Conservation (phyloP, 805 yeast species). For the Metschnikowia santaceciliae region DNA sequence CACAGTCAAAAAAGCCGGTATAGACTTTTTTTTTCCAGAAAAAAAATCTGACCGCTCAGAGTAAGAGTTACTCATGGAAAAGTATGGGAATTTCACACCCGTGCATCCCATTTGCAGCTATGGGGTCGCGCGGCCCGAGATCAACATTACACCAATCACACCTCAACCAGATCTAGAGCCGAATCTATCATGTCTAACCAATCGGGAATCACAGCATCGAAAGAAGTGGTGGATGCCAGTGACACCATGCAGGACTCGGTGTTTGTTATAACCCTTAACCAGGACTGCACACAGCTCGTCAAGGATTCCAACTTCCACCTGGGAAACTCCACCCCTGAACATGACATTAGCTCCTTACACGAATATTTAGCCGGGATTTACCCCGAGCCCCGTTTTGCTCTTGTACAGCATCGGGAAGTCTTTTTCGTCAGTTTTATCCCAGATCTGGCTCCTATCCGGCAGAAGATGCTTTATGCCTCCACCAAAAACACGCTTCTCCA, state of each 20-base stretch:
- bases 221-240: conserved; percentile 44
- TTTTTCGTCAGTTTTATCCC: conserved; percentile 83
- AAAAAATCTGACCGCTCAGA: too few species aligned
- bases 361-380: conserved; percentile 20
- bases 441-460: conserved; percentile 73
- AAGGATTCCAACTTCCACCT: conserved; percentile 22
- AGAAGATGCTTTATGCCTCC: conserved; percentile 93
- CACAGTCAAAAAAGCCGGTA: too few species aligned
- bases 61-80: too few species aligned
- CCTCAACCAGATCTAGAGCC: neutral
- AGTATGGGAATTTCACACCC: neutral
- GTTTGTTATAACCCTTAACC: conserved; percentile 30
- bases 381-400: conserved; percentile 37
- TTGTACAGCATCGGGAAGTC: conserved; percentile 22
- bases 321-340: conserved; percentile 7
- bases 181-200: conserved; percentile 34
- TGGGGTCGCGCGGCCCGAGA: neutral
- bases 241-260: conserved; percentile 30
- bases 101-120: neutral
- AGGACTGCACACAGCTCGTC: conserved; percentile 31
- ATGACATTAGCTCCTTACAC: conserved; percentile 21
- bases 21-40: too few species aligned
- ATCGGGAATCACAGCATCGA: conserved; percentile 39
- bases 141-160: neutral
- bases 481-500: conserved; percentile 73